Evolutionary conservation across 305 asterid species (phyloP), one percentile per base, ranked within the genome.

Genomic region (Nicotiana rustica): DNA sequence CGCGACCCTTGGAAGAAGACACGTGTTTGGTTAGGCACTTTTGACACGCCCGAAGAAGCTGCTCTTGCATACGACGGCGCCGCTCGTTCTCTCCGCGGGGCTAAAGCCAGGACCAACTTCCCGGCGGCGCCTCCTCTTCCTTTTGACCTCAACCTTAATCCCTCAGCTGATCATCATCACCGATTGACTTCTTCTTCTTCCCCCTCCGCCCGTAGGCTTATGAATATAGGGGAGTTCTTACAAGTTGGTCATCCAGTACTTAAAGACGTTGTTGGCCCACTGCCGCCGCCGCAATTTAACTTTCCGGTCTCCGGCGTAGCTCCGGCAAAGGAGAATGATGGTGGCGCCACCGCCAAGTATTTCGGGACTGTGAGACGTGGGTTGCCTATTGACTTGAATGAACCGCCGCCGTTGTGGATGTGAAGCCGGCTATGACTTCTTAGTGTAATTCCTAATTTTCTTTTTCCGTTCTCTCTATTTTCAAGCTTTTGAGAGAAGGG

Each of bases 1-100:
- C 98, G 99, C 10, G 99, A 95, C 89, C 99, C 99, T 0, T 95
- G 97, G 99, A 95, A 93, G 91, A 95, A 95, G 77, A 93, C 99
- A 3, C 90, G 99, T 2, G 99, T 95, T 7, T 95, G 99, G 99
- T 78, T 95, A 12, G 99, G 99, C 81, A 95, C 99, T 7, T 95
- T 92, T 81, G 97, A 95, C 88, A 93, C 99, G 6, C 98, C 99
- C 0, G 98, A 92, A 84, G 95, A 95, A 81, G 99, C 99, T 25
- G 99, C 99, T 68, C 38, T 95, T 31, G 99, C 99, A 33, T 95
- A 95, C 88, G 99, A 95, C 89, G 97, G 95, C 73, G 99, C 99
- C 78, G 99, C 99, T 84, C 88, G 99, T 85, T 92, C 97, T 12
- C 97, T 95, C 83, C 92, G 99, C 17, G 99, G 99, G 10, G 83